phyloP scores from a whole-genome alignment of 2,329 filamentous ascomycete species.

The Fonsecaea nubica region DNA sequence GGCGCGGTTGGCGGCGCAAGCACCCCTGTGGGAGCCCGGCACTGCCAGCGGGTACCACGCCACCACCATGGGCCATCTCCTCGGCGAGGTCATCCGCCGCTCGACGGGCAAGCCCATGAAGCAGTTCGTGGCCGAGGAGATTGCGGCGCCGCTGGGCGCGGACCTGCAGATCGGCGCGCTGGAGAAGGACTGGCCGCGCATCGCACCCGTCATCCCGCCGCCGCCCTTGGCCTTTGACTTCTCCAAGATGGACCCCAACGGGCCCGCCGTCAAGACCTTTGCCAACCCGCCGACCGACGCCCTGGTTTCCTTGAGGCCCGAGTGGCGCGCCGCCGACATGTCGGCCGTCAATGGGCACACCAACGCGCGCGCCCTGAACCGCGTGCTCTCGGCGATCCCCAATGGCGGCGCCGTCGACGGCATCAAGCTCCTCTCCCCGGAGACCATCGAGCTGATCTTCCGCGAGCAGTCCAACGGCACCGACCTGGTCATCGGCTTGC shows the following conservation, averaged over 20 bases:
- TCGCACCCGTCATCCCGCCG: conserved; percentile 46
- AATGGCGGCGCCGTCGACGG: conserved; percentile 46
- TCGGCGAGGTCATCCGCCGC: conserved; percentile 54
- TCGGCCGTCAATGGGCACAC: conserved; percentile 55
- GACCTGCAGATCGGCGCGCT: conserved; percentile 56
- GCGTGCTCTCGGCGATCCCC: conserved; percentile 51
- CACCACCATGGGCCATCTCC: conserved; percentile 49
- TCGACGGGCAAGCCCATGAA: conserved; percentile 50
- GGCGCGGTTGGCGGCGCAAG: conserved; percentile 49
- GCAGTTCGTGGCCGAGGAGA: conserved; percentile 54
- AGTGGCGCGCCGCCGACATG: conserved; percentile 51
- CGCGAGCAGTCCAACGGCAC: conserved; percentile 52
- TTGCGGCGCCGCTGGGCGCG: conserved; percentile 52
- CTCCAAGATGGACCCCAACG: conserved; percentile 36
- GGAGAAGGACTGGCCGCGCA: conserved; percentile 52
- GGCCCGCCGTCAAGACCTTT: conserved; percentile 44
- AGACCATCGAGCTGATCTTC: conserved; percentile 55
- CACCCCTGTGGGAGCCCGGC: conserved; percentile 55
- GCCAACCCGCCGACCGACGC: conserved; percentile 41
- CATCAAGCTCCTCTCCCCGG: conserved; percentile 48
- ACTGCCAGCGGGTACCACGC: conserved; percentile 54
- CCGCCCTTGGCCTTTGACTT: conserved; percentile 33
- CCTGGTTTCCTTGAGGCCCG: conserved; percentile 38
- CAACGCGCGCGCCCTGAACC: conserved; percentile 54
- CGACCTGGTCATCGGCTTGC: conserved; percentile 49